Base-by-base conservation (phyloP, 345 rosid species). In the Orychophragmus violaceus region DNA sequence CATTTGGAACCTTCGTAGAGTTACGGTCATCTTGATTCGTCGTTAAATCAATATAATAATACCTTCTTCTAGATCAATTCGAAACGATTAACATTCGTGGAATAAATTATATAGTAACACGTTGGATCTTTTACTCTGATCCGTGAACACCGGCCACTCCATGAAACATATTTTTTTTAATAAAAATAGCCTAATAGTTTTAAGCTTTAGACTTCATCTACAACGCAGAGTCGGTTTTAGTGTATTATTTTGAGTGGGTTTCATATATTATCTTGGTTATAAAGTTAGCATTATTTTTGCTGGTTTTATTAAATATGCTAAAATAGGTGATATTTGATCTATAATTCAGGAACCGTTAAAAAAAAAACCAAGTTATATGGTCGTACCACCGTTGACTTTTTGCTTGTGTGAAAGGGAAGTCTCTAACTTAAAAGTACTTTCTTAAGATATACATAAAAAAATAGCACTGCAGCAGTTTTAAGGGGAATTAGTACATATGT, bases 21-120 rank as follows among this genome's bases (percentile, higher is more conserved):
- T 23, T 62, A 39, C 68, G 30, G 74, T 70, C 74, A 62, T 23
- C 54, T 62, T 63, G 50, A 62, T 71, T 54, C 63, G 50, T 54
- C 28, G 69, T 44, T 30, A 1, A 5, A 32, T 29, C 28, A 53
- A 42, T 24, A 21, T 30, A 37, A 11, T 27, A 37, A 27, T 14
- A 14, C 16, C 36, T 8, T 52, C 55, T 36, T 52, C 48, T 62
- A 62, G 62, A 53, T 61, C 19, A 36, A 41, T 41, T 2, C 10
- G 21, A 36, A 33, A 17, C 13, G 18, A 46, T 33, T 24, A 39
- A 21, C 23, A 42, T 49, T 68, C 65, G 13, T 68, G 36, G 28
- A 58, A 33, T 57, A 23, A 8, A n/a, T 8, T 17, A 17, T 24
- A 14, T 9, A 45, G n/a, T 9, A 0, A 68, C n/a, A 23, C 49